Evolutionary conservation across 768 basidiomycete species (phyloP), one percentile per base, ranked within the genome.

Genomic region (Lactifluus piperatus): DNA sequence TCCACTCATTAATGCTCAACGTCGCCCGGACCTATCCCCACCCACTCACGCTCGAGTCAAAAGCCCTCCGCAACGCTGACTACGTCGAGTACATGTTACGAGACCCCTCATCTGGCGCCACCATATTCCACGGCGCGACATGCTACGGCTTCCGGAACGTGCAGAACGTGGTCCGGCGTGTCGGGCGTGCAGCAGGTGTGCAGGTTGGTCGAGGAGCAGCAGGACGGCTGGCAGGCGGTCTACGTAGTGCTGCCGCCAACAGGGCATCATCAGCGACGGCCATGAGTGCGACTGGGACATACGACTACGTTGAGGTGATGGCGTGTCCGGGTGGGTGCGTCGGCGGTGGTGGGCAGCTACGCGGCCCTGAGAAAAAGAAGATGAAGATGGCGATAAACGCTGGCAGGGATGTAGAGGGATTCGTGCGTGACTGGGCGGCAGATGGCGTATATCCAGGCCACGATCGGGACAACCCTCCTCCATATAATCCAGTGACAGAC

Each of bases 121-220:
- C 86, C 20, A 77, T 97, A 27, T 97, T 97, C 77, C 88, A 85
- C 64, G 94, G 94, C 4, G 92, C 94, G 3, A 94, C 88, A 65
- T 97, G 94, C 71, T 99, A 97, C 68, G 97, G 97, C 8, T 98
- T 98, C 74, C 81, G 93, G 53, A 99, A 99, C 71, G 75, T 99
- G 51, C 95, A 98, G 71, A 99, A 97, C 70, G 81, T 99, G 51
- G 95, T 99, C 47, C 78, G 94, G 44, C 64, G 60, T 22, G 62
- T 63, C 36, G 62, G 62, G 47, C 62, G 64, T 43, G 54, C 61
- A 6, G 57, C 63, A 4, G 63, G 62, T 1, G 63, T 63, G 39
- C 78, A 82, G 63, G 81, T 88, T 9, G 82, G 80, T 41, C 78
- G 76, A n/a, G 85, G 86, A n/a, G 84, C 84, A 3, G 84, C 84